phyloP scores from a whole-genome alignment of 1,284 basidiomycete genomes.

The Fomitopsis palustris region DNA sequence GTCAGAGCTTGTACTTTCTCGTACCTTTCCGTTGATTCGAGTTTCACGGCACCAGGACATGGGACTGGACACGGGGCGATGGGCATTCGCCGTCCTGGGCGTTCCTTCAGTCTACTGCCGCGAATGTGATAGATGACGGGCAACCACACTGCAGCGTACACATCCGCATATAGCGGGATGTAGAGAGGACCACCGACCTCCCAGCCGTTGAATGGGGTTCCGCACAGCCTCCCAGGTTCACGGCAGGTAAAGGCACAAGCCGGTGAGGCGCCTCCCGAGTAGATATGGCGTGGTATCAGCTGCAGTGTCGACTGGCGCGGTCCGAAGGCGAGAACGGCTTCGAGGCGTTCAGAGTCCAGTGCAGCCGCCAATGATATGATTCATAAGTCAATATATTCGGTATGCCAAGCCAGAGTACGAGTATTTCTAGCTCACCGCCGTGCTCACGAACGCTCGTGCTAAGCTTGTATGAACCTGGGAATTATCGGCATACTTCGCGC shows the following conservation, averaged over 20 bases:
- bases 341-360: slow-evolving; percentile 1
- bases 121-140: neutral
- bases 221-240: neutral
- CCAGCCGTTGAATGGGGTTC: neutral
- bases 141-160: neutral
- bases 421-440: neutral
- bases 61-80: neutral
- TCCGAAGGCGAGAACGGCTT: slow-evolving; percentile 5
- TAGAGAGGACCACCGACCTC: neutral
- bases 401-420: neutral
- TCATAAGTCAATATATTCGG: neutral
- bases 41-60: neutral
- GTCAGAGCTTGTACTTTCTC: neutral
- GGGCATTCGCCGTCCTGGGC: neutral
- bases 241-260: neutral
- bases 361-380: neutral
- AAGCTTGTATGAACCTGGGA: neutral
- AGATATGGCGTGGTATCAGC: neutral
- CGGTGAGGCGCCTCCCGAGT: neutral
- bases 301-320: neutral
- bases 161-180: neutral
- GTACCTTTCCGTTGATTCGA: neutral
- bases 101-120: neutral
- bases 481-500: neutral
- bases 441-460: neutral